These are phyloP conservation scores for Choricystis sp. DNA, from an alignment of 139 green algal genomes.

Conservation along the genomic window DNA sequence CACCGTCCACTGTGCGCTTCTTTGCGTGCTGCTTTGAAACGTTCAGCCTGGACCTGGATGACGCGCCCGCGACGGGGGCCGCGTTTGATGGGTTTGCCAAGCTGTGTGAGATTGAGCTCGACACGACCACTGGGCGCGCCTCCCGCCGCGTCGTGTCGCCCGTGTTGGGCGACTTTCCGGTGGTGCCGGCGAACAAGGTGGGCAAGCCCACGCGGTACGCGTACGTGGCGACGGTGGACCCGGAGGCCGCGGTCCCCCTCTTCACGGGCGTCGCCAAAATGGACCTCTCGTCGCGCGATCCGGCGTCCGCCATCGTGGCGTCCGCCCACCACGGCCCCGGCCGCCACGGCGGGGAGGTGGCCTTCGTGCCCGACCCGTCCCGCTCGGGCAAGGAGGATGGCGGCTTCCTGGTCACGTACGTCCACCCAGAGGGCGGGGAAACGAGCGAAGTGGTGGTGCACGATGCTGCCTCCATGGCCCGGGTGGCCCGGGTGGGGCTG, in stretches of 20 bases:
- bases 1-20: slow-evolving; percentile 11
- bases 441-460: slow-evolving; percentile 31
- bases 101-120: slow-evolving; percentile 17
- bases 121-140: slow-evolving; percentile 21
- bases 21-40: slow-evolving; percentile 14
- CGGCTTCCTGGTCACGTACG: slow-evolving; percentile 53
- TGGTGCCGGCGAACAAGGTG: slow-evolving; percentile 6
- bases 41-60: slow-evolving; percentile 3
- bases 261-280: not conserved
- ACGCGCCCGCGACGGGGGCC: no score
- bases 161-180: slow-evolving; percentile 40
- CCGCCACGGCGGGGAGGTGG: slow-evolving; percentile 38
- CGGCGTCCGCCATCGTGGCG: slow-evolving; percentile 10
- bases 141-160: slow-evolving; percentile 7
- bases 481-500: slow-evolving; percentile 37
- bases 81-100: not conserved
- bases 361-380: slow-evolving; percentile 38
- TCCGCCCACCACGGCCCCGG: slow-evolving; percentile 21
- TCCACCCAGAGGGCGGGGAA: slow-evolving; percentile 11
- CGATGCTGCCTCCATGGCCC: slow-evolving; percentile 54
- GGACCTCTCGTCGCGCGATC: not conserved
- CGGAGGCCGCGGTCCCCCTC: slow-evolving; percentile 1
- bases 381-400: slow-evolving; percentile 41
- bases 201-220: not conserved
- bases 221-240: slow-evolving; percentile 12